Conservation (phyloP, 2,329 filamentous ascomycete genomes). For the Trichoderma semiorbis region DNA sequence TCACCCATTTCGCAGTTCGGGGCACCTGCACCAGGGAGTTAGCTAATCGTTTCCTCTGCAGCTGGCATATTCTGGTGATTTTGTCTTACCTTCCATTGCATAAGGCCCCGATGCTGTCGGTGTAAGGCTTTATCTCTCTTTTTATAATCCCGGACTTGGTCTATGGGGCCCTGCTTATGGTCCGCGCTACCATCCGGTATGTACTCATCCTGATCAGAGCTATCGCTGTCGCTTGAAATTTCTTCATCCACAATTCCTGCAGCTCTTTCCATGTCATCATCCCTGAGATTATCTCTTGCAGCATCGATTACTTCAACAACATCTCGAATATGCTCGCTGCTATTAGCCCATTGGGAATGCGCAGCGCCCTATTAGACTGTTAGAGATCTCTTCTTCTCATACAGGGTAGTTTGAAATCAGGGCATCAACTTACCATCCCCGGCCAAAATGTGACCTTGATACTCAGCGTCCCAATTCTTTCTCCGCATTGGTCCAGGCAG, state of each 20-base stretch:
- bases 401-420: not conserved
- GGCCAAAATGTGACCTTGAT: conserved; percentile 35
- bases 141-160: conserved; percentile 58
- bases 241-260: conserved; percentile 35
- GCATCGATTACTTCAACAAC: conserved; percentile 48
- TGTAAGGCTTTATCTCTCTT: conserved; percentile 58
- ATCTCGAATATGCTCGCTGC: conserved; percentile 34
- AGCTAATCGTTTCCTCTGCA: not conserved
- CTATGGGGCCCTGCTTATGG: conserved; percentile 44
- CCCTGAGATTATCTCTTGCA: conserved; percentile 34
- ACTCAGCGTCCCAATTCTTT: conserved; percentile 45
- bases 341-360: conserved; percentile 35
- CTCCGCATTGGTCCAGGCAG: conserved; percentile 43
- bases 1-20: conserved; percentile 48
- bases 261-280: conserved; percentile 33
- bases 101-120: conserved; percentile 63
- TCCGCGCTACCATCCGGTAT: conserved; percentile 36
- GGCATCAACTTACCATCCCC: conserved; percentile 31
- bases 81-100: conserved; percentile 61
- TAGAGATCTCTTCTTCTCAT: not conserved
- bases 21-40: conserved; percentile 29
- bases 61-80: not conserved
- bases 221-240: conserved; percentile 29
- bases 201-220: conserved; percentile 32
- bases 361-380: conserved; percentile 30